These are phyloP conservation scores for Hyphodiscus sp. DNA, from an alignment of 2,329 filamentous ascomycete species.

Conservation along the genomic window DNA sequence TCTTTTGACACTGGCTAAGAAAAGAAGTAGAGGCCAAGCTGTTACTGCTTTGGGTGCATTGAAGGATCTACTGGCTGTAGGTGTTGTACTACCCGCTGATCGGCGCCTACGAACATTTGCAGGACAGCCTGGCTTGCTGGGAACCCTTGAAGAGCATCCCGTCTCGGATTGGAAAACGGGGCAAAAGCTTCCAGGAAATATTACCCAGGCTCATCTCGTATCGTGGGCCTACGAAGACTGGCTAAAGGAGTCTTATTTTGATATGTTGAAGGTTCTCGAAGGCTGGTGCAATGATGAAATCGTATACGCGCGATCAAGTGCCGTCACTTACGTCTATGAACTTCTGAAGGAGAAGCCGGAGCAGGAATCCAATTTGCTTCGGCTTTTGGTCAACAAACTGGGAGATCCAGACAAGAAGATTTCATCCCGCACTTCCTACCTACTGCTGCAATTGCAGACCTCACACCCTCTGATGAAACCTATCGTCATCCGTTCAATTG, in stretches of 20 bases:
- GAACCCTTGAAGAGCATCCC: conserved; percentile 57
- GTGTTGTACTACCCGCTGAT: conserved; percentile 74
- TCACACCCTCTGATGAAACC: conserved; percentile 91
- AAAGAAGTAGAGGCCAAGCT: conserved; percentile 88
- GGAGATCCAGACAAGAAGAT: conserved; percentile 95
- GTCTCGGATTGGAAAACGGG: conserved; percentile 56
- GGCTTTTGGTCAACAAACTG: conserved; percentile 90
- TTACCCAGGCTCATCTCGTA: conserved; percentile 74
- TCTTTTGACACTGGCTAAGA: conserved; percentile 75
- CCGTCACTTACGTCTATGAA: conserved; percentile 86
- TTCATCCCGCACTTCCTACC: conserved; percentile 84
- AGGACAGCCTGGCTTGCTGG: conserved; percentile 69
- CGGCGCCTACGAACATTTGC: conserved; percentile 75
- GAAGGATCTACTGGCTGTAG: conserved; percentile 89
- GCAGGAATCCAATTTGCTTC: conserved; percentile 88
- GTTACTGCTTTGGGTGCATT: conserved; percentile 87
- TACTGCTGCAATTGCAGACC: conserved; percentile 84
- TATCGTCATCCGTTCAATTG: conserved; percentile 76
- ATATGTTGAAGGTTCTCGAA: conserved; percentile 85
- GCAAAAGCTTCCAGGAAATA: conserved; percentile 64
- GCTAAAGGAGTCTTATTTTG: conserved; percentile 90
- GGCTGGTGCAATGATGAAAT: conserved; percentile 93
- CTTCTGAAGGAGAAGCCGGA: conserved; percentile 93
- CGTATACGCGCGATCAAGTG: conserved; percentile 81
- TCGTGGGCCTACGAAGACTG: conserved; percentile 92